Conservation (phyloP, 176 grass and related monocot species). For the Musa beccarii region DNA sequence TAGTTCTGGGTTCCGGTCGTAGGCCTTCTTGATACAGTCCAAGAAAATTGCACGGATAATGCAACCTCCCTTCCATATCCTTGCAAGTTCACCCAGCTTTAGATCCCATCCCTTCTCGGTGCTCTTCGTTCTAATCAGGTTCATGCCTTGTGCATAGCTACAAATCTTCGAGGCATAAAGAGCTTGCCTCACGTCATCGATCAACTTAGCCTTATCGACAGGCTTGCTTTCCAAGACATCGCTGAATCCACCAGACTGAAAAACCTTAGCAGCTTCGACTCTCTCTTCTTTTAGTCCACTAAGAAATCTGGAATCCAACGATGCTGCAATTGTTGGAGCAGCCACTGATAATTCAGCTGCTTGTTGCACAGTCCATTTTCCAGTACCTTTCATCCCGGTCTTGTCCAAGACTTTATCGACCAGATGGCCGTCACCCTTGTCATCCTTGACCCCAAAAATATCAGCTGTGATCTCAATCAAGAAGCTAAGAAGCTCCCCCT, state of each 20-base stretch:
- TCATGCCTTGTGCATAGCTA: conserved; percentile 19
- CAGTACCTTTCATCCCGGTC: conserved; percentile 14
- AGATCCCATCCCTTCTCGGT: conserved; percentile 16
- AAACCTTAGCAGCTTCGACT: conserved; percentile 11
- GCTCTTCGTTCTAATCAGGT: conserved; percentile 13
- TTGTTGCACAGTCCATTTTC: conserved; percentile 16
- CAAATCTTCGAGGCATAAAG: conserved; percentile 16
- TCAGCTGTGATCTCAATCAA: conserved; percentile 16
- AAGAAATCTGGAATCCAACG: conserved; percentile 9
- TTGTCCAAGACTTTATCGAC: conserved; percentile 17
- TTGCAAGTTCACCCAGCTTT: conserved; percentile 16
- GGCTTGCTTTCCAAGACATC: background rate
- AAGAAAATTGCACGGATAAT: conserved; percentile 18
- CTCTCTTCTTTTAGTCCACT: conserved; percentile 17
- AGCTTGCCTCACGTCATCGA: conserved; percentile 12
- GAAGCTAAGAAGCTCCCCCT: conserved; percentile 17
- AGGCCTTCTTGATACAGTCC: conserved; percentile 14
- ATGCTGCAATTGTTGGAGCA: conserved; percentile 15
- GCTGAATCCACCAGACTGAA: conserved; percentile 6
- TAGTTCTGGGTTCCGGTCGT: conserved; percentile 5
- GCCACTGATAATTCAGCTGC: conserved; percentile 14
- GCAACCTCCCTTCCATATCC: conserved; percentile 13
- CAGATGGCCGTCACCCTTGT: conserved; percentile 8
- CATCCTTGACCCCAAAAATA: conserved; percentile 15
- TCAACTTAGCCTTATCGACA: background rate